These are phyloP conservation scores for Heritiera fomes DNA, from an alignment of 345 rosid genomes.

Conservation along the genomic window DNA sequence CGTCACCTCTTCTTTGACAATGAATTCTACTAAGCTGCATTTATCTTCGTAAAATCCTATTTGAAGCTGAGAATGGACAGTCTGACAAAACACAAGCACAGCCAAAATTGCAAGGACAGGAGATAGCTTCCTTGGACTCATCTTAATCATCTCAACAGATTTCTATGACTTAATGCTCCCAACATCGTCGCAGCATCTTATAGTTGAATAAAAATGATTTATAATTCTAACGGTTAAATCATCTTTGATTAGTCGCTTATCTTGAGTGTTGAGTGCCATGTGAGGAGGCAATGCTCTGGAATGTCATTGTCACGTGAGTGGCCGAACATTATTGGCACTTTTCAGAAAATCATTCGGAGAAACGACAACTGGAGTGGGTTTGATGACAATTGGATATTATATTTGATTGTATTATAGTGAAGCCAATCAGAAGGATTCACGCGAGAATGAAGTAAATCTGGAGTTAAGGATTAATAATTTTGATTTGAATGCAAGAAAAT, in stretches of 20 bases:
- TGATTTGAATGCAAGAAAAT: constrained; percentile 24
- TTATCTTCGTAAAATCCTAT: constrained; percentile 42
- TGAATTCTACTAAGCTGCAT: constrained; percentile 43
- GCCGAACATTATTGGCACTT: neutral
- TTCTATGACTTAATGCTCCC: neutral
- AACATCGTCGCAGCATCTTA: constrained; percentile 4
- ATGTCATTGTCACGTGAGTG: constrained; percentile 14
- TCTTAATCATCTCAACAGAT: neutral
- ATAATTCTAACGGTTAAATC: neutral
- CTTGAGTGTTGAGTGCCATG: neutral
- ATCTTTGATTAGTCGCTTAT: neutral
- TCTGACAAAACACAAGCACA: constrained; percentile 15
- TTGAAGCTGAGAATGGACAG: constrained; percentile 42
- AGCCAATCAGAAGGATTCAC: neutral
- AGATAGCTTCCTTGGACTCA: constrained; percentile 16
- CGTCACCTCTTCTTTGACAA: constrained; percentile 44
- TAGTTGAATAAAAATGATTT: constrained; percentile 7
- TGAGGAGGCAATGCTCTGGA: constrained; percentile 13
- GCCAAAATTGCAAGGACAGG: neutral
- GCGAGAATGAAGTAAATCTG: neutral
- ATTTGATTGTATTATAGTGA: neutral
- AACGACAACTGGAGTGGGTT: constrained; percentile 27
- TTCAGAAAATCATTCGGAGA: neutral
- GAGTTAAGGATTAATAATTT: neutral
- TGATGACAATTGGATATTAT: neutral